Base-by-base conservation (phyloP, 805 yeast species). In the Saccharomycopsis sp. region DNA sequence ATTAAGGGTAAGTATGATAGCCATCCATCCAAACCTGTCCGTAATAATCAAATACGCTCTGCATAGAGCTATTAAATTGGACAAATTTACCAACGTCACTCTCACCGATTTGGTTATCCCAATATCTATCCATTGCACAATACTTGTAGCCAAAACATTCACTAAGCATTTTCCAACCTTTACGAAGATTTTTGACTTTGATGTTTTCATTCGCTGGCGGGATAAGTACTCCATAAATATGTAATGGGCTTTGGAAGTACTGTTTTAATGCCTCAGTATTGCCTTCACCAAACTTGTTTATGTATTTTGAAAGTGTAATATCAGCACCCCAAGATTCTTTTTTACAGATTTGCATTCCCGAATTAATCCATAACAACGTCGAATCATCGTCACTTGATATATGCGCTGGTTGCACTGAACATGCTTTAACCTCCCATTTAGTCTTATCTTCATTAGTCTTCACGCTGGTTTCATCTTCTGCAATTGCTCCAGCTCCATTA, bases 51-150 rank as follows among this genome's bases (percentile, higher is more conserved):
- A 28, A 46, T 13, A 37, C 13, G 4, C 13, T 26, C 37, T 33
- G 37, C 23, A 29, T 37, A 21, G 27, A 20, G 8, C 42, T 38
- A 20, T 33, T 28, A 33, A 31, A 46, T 27, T 32, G 20, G 19
- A 42, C 43, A 9, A 36, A 33, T 17, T n/a, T 20, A 4, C 50
- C 50, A 5, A 38, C 38, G 3, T 28, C 43, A n/a, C n/a, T 22
- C 14, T 9, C 19, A 17, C 21, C 26, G 23, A 26, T 40, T 17
- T 58, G 55, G 17, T 21, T 17, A 2, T 51, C 60, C 16, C 81
- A 81, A 47, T 75, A 59, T 17, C 65, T 58, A 45, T 75, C 75
- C 55, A 74, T 75, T 1, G 81, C 82, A 62, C 83, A 77, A 81
- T 82, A 77, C 23, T 72, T 53, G 54, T 77, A 78, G 17, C 68